These are phyloP conservation scores for Candida oleophila DNA, from an alignment of 805 yeast genomes.

Conservation along the genomic window DNA sequence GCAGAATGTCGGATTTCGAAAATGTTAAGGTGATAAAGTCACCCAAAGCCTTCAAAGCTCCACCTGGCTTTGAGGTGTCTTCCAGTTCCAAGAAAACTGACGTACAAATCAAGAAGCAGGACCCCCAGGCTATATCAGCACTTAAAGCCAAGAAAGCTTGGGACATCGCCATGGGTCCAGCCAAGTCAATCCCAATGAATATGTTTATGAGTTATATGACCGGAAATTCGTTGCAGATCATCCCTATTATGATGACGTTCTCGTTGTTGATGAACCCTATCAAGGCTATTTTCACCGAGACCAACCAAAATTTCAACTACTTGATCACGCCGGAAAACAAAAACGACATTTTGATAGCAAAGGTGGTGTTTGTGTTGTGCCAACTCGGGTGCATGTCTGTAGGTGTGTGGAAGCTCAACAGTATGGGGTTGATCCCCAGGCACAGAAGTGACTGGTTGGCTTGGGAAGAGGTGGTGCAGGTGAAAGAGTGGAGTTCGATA, in stretches of 20 bases:
- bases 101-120: slow-evolving; percentile 13
- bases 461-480: slow-evolving; percentile 58
- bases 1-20: not conserved
- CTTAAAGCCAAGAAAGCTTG: slow-evolving; percentile 69
- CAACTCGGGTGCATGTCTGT: slow-evolving; percentile 60
- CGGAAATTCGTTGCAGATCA: slow-evolving; percentile 84
- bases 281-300: slow-evolving; percentile 60
- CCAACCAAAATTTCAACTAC: slow-evolving; percentile 53
- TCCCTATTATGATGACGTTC: slow-evolving; percentile 86
- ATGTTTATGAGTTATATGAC: slow-evolving; percentile 88
- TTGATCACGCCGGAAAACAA: slow-evolving; percentile 39
- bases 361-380: slow-evolving; percentile 31
- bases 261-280: slow-evolving; percentile 80
- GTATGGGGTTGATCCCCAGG: slow-evolving; percentile 90
- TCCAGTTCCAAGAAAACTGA: slow-evolving; percentile 11
- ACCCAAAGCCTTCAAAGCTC: not conserved
- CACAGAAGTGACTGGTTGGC: slow-evolving; percentile 88
- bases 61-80: slow-evolving; percentile 9
- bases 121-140: slow-evolving; percentile 26
- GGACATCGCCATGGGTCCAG: slow-evolving; percentile 82
- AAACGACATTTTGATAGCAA: slow-evolving; percentile 26
- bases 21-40: not conserved
- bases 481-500: slow-evolving; percentile 10
- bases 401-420: slow-evolving; percentile 81
- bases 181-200: slow-evolving; percentile 86